These are phyloP conservation scores for Zymoseptoria tritici DNA, from an alignment of 2,329 filamentous ascomycete species.

Conservation along the genomic window DNA sequence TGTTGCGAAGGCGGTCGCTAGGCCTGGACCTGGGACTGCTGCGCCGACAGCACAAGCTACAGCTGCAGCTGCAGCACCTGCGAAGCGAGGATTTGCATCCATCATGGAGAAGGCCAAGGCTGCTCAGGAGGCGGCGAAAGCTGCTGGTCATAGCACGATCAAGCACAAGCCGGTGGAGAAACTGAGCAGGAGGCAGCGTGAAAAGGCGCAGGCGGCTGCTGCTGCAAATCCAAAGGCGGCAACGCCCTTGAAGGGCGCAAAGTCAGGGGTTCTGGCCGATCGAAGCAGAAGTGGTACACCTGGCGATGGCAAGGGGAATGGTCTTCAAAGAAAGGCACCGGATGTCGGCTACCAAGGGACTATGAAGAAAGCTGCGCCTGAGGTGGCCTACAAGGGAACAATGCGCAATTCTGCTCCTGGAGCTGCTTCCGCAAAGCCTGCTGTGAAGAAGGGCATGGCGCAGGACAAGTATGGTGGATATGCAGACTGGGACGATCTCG, in stretches of 20 bases:
- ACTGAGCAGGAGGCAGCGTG: constrained; percentile 50
- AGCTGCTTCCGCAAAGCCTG: constrained; percentile 32
- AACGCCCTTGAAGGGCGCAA: constrained; percentile 25
- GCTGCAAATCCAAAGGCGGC: constrained; percentile 35
- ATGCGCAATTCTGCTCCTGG: constrained; percentile 35
- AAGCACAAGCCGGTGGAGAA: constrained; percentile 68
- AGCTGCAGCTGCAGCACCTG: constrained; percentile 27
- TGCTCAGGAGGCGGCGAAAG: constrained; percentile 51
- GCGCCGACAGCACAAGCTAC: constrained; percentile 14
- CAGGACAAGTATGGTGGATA: constrained; percentile 33
- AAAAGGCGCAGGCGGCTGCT: constrained; percentile 31
- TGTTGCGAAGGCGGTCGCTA: constrained; percentile 7
- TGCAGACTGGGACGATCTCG: constrained; percentile 32
- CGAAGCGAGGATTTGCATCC: constrained; percentile 66
- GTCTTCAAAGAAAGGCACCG: constrained; percentile 25
- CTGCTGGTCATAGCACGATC: constrained; percentile 59
- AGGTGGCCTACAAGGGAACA: constrained; percentile 38
- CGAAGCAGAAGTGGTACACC: constrained; percentile 24
- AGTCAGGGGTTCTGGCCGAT: constrained; percentile 13
- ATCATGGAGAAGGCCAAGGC: constrained; percentile 65
- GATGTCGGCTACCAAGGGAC: constrained; percentile 37
- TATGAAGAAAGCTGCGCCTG: constrained; percentile 23
- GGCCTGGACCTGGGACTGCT: constrained; percentile 1
- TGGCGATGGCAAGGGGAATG: constrained; percentile 12
- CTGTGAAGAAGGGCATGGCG: constrained; percentile 27